Base-by-base conservation (phyloP, 192 early-diverging fungal species). In the Gryganskiella cystojenkinii region DNA sequence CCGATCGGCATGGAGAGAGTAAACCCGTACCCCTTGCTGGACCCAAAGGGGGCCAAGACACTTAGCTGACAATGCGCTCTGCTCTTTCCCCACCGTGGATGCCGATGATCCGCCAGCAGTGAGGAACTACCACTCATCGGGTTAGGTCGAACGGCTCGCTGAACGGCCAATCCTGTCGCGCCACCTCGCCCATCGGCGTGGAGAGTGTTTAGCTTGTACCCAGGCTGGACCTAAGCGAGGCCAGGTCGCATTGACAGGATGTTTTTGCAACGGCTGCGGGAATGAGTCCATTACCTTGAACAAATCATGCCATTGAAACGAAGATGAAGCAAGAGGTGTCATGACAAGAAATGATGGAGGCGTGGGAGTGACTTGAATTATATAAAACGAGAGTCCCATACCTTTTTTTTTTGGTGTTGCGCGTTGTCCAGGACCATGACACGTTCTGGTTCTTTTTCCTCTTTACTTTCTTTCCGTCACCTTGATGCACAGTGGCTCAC, bases 1-100 rank as follows among this genome's bases (percentile, higher is more conserved):
- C 59, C 56, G 55, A 55, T 64, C 63, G 71, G 61, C 71, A 61
- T 65, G 71, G 50, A 64, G 55, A 68, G 67, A 25, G 50, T 61
- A 3, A 59, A 61, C 56, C 56, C 56, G 42, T 65, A 37, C 62
- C 71, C 61, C n/a, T 60, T 37, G 62, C 70, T 61, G 47, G 63
- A 66, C 70, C 61, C 64, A 53, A 34, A 54, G 70, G 37, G n/a
- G 60, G 42, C 35, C 33, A 56, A 5, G 33, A 30, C 45, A n/a
- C 34, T 34, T 61, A 71, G 19, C 45, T 40, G 60, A 62, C 69
- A 63, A 62, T 71, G 69, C 27, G 69, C 69, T 71, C 42, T 71
- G 60, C n/a, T 40, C 55, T 31, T 56, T 33, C 69, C 25, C 31
- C 49, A 57, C 44, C 52, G 63, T 40, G 69, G 24, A 47, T 50